Evolutionary conservation across 73 alveolate genomes (phyloP).

Genomic region (Uronychia setigera): DNA sequence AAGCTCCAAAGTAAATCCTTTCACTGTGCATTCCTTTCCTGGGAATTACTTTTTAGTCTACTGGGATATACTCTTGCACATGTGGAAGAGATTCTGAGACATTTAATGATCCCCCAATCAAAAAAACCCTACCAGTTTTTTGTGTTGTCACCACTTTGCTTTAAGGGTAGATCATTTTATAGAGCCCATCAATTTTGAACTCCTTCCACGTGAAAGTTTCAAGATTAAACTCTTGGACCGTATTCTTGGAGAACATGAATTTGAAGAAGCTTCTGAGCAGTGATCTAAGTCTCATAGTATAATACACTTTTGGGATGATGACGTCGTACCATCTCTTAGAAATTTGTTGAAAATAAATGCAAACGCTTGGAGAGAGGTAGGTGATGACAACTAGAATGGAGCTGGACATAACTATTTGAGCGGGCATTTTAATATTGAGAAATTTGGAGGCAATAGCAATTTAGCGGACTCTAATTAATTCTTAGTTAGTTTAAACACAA

Average conservation of each 20-base stretch:
- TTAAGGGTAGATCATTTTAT: not conserved
- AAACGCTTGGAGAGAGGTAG: not conserved
- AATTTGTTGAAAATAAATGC: not conserved
- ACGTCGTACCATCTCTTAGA: not conserved
- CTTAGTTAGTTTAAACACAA: conserved; percentile 5
- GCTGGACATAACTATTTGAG: no score
- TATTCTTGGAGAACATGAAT: not conserved
- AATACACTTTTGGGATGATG: not conserved
- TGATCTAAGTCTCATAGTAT: not conserved
- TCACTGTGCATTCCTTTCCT: not conserved
- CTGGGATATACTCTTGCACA: not conserved
- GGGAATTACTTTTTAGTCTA: not conserved
- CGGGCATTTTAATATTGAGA: not conserved
- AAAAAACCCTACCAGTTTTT: not conserved
- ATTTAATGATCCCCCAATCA: not conserved
- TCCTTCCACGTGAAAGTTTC: not conserved
- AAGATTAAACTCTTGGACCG: not conserved
- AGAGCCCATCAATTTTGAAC: not conserved
- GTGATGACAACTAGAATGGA: no score
- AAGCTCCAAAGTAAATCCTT: not conserved
- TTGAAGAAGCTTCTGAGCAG: not conserved
- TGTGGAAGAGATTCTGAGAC: not conserved
- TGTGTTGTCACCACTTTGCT: not conserved
- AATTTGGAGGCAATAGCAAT: not conserved
- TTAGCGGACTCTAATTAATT: not conserved